Conservation (phyloP, 148 eudicot species). For the Amaranthus hypochondriacus region DNA sequence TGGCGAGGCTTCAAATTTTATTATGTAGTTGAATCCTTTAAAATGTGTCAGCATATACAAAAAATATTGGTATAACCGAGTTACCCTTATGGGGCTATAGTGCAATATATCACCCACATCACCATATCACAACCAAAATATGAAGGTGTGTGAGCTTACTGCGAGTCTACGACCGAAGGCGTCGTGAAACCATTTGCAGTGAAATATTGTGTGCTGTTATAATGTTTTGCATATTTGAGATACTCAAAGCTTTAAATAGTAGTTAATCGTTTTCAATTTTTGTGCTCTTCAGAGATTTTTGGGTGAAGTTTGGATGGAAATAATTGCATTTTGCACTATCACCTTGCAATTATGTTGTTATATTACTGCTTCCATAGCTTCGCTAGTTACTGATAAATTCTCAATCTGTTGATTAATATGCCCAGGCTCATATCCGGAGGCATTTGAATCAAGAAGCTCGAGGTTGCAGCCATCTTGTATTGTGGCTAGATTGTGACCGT, state of each 20-base stretch:
- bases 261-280: neutral
- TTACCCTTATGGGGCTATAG: too few species aligned
- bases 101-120: too few species aligned
- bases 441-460: slow-evolving; percentile 95
- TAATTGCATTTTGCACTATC: neutral
- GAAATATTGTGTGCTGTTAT: too few species aligned
- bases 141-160: too few species aligned
- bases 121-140: too few species aligned
- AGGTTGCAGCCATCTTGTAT: slow-evolving; percentile 71
- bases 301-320: neutral
- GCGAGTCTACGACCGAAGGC: too few species aligned
- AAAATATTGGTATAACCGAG: too few species aligned
- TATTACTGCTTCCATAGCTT: neutral
- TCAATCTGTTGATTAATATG: slow-evolving; percentile 15
- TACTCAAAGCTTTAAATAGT: neutral
- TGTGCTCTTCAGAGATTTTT: neutral
- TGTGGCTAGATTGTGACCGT: slow-evolving; percentile 97
- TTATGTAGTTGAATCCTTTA: neutral
- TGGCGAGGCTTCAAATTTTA: neutral
- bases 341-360: neutral
- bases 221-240: neutral
- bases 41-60: neutral
- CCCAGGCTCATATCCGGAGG: slow-evolving; percentile 79
- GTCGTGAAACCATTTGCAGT: too few species aligned
- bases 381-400: neutral